phyloP scores from a whole-genome alignment of 495 filamentous ascomycete species.

The Penicillium antarcticum region DNA sequence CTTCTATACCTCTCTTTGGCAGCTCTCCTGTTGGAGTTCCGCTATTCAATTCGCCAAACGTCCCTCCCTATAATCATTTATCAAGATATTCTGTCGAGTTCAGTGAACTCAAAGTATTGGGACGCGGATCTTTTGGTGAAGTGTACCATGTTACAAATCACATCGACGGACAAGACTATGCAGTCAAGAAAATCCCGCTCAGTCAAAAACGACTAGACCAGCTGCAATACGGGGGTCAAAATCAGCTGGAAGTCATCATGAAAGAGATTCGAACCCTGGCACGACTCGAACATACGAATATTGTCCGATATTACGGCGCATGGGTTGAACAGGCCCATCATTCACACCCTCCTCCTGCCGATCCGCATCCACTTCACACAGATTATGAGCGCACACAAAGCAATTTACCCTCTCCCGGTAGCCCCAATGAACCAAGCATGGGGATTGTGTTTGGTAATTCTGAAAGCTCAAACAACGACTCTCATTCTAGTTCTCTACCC shows the following conservation, averaged over 20 bases:
- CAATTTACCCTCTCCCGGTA: constrained; percentile 7
- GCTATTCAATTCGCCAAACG: constrained; percentile 24
- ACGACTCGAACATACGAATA: constrained; percentile 50
- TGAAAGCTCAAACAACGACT: constrained; percentile 13
- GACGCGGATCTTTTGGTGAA: constrained; percentile 51
- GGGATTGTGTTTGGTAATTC: constrained; percentile 43
- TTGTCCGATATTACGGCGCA: constrained; percentile 52
- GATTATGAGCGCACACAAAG: constrained; percentile 16
- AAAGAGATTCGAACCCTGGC: constrained; percentile 53
- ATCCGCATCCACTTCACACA: constrained; percentile 16
- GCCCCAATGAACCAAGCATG: constrained; percentile 33
- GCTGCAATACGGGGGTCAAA: constrained; percentile 42
- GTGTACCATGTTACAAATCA: constrained; percentile 51
- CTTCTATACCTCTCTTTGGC: constrained; percentile 25
- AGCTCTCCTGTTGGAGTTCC: constrained; percentile 37
- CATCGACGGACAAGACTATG: constrained; percentile 50
- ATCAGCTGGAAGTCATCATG: constrained; percentile 48
- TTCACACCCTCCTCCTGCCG: constrained; percentile 10
- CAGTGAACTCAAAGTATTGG: constrained; percentile 40
- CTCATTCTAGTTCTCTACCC: constrained; percentile 20
- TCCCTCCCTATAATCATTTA: constrained; percentile 14
- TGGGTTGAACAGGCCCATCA: constrained; percentile 49
- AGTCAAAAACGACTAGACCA: constrained; percentile 44
- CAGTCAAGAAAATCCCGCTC: constrained; percentile 53
- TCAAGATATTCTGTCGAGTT: constrained; percentile 46